Evolutionary conservation across 257 asterid species (phyloP), one percentile per base, ranked within the genome.

Genomic region (Euphrasia confusa): DNA sequence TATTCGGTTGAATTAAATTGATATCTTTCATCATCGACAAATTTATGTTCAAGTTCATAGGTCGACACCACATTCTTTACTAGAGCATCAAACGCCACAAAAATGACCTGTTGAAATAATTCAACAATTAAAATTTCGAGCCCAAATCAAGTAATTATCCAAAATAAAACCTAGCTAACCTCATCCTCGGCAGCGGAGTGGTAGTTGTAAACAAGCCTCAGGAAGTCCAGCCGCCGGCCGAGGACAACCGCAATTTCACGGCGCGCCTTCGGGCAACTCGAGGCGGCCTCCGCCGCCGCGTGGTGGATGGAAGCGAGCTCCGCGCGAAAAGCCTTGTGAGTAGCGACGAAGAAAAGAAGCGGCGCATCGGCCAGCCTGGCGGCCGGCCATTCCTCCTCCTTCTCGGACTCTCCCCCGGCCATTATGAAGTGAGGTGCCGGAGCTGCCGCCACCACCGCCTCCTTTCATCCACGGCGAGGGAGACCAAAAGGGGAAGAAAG

Each of bases 121-220:
- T 75, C 45, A 50, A 64, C 50, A 63, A 64, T 66, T 54, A 2
- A 66, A 74, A 3, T 63, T 56, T 67, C 27, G 54, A 65, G 67
- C 58, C 49, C 57, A 69, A 62, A 35, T 18, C 24, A 15, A 30
- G 33, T 33, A 37, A 37, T 6, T 6, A 2, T 18, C 27, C 7
- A 30, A 55, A 54, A 37, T 64, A 12, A 37, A 47, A 12, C n/a
- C 14, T 11, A 12, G 17, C 52, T 58, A 59, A 90, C 97, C 97
- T 90, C 97, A 63, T 90, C 97, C 77, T 90, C 97, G 54, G 97
- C 93, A 33, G 83, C 81, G 62, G 79, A 77, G 68, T 87, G 96
- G 48, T 87, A 87, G 63, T 77, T 78, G 61, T 68, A 87, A 1
- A 87, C 96, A 54, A 84, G 84, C 77, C 75, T 80, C 78, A 90